These are phyloP conservation scores for Marchantia polymorpha DNA, from an alignment of 225 moss, liverwort and hornwort genomes.

Conservation along the genomic window DNA sequence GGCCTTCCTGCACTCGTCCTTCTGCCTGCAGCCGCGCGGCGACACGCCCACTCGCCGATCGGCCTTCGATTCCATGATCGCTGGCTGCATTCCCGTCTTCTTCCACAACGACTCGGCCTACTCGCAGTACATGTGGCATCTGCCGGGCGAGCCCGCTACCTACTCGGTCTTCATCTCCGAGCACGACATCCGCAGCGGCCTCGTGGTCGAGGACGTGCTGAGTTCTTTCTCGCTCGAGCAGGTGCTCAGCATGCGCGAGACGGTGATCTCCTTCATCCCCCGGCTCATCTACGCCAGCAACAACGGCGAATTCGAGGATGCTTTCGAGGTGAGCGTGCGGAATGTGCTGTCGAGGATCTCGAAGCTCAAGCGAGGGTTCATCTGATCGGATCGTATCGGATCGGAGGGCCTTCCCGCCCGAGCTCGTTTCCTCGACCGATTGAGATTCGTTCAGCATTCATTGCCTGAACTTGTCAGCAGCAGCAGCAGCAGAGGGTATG, in stretches of 20 bases:
- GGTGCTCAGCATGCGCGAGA: conserved; percentile 32
- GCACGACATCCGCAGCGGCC: conserved; percentile 30
- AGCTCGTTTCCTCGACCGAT: not conserved
- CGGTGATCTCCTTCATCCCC: conserved; percentile 32
- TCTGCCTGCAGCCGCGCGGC: conserved; percentile 50
- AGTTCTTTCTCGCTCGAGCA: conserved; percentile 20
- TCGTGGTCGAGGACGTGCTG: conserved; percentile 36
- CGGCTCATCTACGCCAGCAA: conserved; percentile 34
- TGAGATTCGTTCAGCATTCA: conserved; percentile 2
- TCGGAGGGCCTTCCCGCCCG: too few relatives aligned
- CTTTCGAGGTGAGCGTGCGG: conserved; percentile 37
- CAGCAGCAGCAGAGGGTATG: conserved; percentile 8
- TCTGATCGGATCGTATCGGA: not conserved
- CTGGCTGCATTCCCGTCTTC: conserved; percentile 53
- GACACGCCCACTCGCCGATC: conserved; percentile 54
- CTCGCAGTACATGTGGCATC: conserved; percentile 47
- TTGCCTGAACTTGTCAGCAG: not conserved
- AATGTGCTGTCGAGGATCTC: conserved; percentile 32
- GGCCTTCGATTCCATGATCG: conserved; percentile 47
- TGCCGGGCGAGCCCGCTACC: conserved; percentile 33
- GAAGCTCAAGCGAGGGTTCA: conserved; percentile 16
- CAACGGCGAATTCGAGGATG: conserved; percentile 41
- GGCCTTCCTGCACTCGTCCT: conserved; percentile 38
- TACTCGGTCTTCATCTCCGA: conserved; percentile 48
- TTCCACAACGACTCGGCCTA: conserved; percentile 49